Evolutionary conservation across 139 green algal genomes (phyloP), one percentile per base, ranked within the genome.

Genomic region (Tetradesmus obliquus): DNA sequence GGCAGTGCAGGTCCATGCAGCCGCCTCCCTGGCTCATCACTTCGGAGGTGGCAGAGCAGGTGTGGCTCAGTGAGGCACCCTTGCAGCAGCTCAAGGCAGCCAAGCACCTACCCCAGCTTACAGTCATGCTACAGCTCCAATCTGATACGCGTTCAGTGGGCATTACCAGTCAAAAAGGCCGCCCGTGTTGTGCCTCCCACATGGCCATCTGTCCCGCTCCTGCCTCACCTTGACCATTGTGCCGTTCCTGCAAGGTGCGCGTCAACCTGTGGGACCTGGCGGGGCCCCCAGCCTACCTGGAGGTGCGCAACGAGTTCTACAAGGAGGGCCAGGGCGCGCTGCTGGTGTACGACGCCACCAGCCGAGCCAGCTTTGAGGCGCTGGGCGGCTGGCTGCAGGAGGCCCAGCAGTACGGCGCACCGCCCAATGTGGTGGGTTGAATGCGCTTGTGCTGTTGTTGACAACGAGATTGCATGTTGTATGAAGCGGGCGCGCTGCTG

Each of bases 241-340:
- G 32, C 32, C 32, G 32, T 76, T 76, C 66, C 66, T 76, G 66
- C 66, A 24, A 97, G 94, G 89, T 96, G 72, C 90, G 95, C 0
- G 93, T 96, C 10, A 97, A 97, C 88, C 83, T 97, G 0, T 97
- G 95, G 94, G 95, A 97, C 90, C 87, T 97, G 32, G 95, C 95
- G 15, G 95, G 95, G 0, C 71, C 90, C 3, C 51, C 60, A 3
- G 94, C 96, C 17, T 97, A 96, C 72, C 32, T 91, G 9, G 55
- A 94, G 81, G 92, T 95, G 0, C 91, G 95, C 2, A 97, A 96
- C 86, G 95, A 97, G 92, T 97, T 97, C 91, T 96, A 96, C 93
- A 96, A 96, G 83, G 95, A 96, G 85, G 85, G 93, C 2, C 93
- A 95, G 69, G 93, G 88, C 45, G 80, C 82, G 17, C 15, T 95